These are phyloP conservation scores for Sphagnum contortum DNA, from an alignment of 225 moss, liverwort and hornwort genomes.

Conservation along the genomic window DNA sequence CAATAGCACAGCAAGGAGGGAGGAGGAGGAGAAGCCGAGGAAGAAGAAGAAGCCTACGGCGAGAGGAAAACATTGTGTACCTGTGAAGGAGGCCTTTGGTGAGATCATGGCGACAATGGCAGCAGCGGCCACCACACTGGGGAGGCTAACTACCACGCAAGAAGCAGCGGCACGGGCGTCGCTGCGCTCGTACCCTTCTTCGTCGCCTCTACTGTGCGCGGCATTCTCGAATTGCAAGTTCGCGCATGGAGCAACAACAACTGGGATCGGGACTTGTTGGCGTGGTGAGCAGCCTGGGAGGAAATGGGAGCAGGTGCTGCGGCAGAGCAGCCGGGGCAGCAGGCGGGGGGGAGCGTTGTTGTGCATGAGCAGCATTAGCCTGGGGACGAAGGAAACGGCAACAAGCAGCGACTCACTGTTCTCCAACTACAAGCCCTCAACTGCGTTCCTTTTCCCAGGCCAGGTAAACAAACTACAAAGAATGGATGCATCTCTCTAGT, in stretches of 20 bases:
- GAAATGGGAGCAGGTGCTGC: background rate
- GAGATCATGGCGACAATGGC: conserved; percentile 17
- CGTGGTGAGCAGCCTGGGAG: no score
- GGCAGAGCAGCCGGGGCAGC: background rate
- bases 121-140: conserved; percentile 17
- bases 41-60: no score
- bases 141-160: conserved; percentile 25
- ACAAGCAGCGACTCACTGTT: conserved; percentile 48
- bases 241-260: background rate
- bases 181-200: conserved; percentile 25
- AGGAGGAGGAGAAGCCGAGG: no score
- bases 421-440: conserved; percentile 64
- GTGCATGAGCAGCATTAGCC: conserved; percentile 53
- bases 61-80: no score
- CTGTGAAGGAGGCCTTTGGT: no score
- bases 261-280: background rate
- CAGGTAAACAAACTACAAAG: conserved; percentile 29
- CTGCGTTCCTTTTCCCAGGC: conserved; percentile 89
- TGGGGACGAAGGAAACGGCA: conserved; percentile 13
- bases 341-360: conserved; percentile 22
- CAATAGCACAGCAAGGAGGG: no score
- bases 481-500: background rate
- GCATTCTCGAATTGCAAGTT: background rate
- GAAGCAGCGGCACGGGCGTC: conserved; percentile 31
- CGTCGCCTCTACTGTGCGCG: conserved; percentile 20